Percentiles rank a stretch among this genome's conserved stretches.
These are phyloP conservation scores for Cornus suecica DNA, from an alignment of 148 eudicot genomes.

Conservation along the genomic window DNA sequence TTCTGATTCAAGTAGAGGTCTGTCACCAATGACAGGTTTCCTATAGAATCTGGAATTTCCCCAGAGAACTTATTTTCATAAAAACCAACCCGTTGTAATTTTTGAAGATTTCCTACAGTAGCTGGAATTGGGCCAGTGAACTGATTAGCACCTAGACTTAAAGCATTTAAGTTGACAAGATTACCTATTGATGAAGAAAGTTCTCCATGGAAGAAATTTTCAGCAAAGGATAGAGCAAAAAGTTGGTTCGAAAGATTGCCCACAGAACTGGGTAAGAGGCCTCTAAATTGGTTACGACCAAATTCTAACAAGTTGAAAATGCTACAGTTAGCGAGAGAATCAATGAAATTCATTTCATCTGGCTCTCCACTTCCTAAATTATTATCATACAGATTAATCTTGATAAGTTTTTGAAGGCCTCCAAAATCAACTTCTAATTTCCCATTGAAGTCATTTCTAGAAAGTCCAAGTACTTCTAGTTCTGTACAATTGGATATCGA, in stretches of 20 bases:
- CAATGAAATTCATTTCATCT: slow-evolving; percentile 4
- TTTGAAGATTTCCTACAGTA: no score
- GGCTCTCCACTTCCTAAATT: background rate
- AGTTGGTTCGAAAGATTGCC: background rate
- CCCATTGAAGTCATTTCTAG: no score
- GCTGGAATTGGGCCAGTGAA: background rate
- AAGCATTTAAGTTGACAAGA: background rate
- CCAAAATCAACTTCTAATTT: no score
- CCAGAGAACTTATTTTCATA: no score
- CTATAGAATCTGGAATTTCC: no score
- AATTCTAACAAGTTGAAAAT: no score
- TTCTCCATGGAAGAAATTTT: background rate
- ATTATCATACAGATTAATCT: background rate
- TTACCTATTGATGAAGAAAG: background rate
- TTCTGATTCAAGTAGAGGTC: background rate
- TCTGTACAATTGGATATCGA: no score
- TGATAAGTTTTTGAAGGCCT: no score
- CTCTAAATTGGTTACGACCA: background rate
- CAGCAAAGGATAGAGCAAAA: background rate
- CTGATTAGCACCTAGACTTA: background rate
- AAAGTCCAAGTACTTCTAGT: no score
- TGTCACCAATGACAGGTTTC: background rate
- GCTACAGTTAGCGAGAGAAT: no score
- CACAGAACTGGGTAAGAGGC: background rate
- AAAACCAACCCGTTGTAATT: no score